These are phyloP conservation scores for Isoetes taiwanensis DNA, from an alignment of 75 land plant species.

Conservation along the genomic window DNA sequence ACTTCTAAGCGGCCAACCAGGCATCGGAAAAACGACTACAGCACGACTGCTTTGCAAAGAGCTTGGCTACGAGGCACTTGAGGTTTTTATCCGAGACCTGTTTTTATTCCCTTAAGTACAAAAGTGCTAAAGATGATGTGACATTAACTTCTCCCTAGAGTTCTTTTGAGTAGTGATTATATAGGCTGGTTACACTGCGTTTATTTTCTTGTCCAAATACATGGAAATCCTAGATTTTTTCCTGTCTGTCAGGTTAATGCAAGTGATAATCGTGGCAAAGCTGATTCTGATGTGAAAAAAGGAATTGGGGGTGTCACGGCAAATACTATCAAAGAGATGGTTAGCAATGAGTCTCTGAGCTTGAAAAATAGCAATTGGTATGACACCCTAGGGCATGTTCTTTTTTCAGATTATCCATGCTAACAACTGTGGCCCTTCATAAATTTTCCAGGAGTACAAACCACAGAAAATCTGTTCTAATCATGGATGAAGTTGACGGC, in stretches of 20 bases:
- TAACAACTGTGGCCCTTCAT: neutral
- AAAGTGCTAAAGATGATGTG: no score
- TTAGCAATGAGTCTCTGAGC: slow-evolving; percentile 65
- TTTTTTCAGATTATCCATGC: neutral
- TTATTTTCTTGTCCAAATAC: neutral
- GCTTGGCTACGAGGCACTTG: slow-evolving; percentile 74
- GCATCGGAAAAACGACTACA: slow-evolving; percentile 90
- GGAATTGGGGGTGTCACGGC: slow-evolving; percentile 83
- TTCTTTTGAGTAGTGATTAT: neutral
- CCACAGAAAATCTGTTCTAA: slow-evolving; percentile 60
- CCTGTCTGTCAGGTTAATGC: slow-evolving; percentile 75
- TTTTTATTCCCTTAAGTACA: neutral
- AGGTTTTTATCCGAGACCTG: slow-evolving; percentile 57
- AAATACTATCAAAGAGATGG: slow-evolving; percentile 90
- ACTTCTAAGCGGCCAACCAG: slow-evolving; percentile 79
- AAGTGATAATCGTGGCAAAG: slow-evolving; percentile 93
- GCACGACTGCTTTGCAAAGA: slow-evolving; percentile 79
- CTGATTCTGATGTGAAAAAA: slow-evolving; percentile 64
- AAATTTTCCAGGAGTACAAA: slow-evolving; percentile 25
- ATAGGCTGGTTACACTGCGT: neutral
- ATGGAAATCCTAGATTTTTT: no score
- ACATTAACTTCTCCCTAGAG: neutral
- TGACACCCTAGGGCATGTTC: slow-evolving; percentile 21
- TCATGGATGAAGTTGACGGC: slow-evolving; percentile 99
- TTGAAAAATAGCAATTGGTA: neutral